phyloP scores from a whole-genome alignment of 495 filamentous ascomycete species.

The Podospora conica region DNA sequence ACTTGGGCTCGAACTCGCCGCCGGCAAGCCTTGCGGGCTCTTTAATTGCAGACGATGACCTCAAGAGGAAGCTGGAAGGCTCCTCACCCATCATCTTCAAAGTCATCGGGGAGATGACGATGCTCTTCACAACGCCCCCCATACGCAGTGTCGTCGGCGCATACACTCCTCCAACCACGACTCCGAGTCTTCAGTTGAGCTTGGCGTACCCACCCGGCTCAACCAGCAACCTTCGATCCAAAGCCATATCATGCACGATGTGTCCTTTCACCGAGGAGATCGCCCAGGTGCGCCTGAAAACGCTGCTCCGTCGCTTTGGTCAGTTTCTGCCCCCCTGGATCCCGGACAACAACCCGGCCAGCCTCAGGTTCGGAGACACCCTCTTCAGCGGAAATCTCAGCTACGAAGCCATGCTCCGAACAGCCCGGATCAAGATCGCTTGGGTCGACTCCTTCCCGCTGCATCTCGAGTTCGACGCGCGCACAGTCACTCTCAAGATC shows the following conservation, averaged over 20 bases:
- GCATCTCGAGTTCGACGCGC: conserved; percentile 4
- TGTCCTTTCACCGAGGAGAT: too few species aligned
- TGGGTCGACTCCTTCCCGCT: conserved; percentile 5
- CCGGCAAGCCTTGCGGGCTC: not conserved
- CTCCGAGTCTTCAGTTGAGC: too few species aligned
- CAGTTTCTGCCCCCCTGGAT: not conserved
- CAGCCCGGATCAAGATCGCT: not conserved
- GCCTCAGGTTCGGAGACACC: not conserved
- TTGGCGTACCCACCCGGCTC: too few species aligned
- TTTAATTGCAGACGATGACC: not conserved
- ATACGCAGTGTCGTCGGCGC: not conserved
- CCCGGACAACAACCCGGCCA: not conserved
- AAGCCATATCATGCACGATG: too few species aligned
- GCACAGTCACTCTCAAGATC: not conserved
- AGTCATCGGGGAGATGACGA: not conserved
- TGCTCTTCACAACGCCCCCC: not conserved
- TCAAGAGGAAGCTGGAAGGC: not conserved
- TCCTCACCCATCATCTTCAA: not conserved
- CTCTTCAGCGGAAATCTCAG: conserved; percentile 1
- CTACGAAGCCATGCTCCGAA: not conserved
- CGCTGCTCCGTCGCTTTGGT: not conserved
- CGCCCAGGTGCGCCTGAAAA: too few species aligned
- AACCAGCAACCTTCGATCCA: too few species aligned
- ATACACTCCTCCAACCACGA: not conserved
- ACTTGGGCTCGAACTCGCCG: not conserved